These are phyloP conservation scores for Colletotrichum tabaci DNA, from an alignment of 2,329 filamentous ascomycete genomes.

Conservation along the genomic window DNA sequence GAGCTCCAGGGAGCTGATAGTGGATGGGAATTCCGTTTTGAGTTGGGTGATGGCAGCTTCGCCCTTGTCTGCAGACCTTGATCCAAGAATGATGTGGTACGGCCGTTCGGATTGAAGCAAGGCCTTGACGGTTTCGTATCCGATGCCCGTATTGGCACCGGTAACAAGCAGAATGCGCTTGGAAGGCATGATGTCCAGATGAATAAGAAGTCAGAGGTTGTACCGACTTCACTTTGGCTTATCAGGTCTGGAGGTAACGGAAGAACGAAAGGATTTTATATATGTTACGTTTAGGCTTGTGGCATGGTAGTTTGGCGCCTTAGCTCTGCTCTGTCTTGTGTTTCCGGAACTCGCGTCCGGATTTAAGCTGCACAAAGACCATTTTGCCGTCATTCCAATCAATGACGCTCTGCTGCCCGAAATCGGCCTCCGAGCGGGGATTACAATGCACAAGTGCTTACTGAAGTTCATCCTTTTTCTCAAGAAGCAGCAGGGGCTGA, in stretches of 20 bases:
- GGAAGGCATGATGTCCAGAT: constrained; percentile 22
- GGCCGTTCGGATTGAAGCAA: constrained; percentile 61
- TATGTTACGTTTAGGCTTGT: too few species aligned
- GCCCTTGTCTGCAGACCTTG: constrained; percentile 66
- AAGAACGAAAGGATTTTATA: background rate
- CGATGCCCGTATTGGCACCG: constrained; percentile 74
- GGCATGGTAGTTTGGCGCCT: background rate
- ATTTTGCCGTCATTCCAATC: background rate
- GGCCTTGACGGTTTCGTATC: constrained; percentile 70
- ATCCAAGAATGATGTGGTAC: constrained; percentile 71
- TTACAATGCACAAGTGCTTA: too few species aligned
- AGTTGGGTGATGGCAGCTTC: constrained; percentile 61
- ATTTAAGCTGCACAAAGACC: constrained; percentile 11
- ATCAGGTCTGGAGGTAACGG: background rate
- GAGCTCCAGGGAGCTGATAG: constrained; percentile 58
- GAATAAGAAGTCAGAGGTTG: too few species aligned
- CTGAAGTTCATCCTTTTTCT: background rate
- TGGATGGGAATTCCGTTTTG: constrained; percentile 55
- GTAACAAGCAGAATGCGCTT: constrained; percentile 68
- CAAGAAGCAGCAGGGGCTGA: background rate
- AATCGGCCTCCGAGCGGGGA: too few species aligned
- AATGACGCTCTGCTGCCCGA: background rate
- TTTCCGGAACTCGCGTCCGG: constrained; percentile 7
- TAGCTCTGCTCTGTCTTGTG: background rate
- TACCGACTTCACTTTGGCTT: too few species aligned